These are phyloP conservation scores for Neospermospora avenae DNA, from an alignment of 2,329 filamentous ascomycete genomes.

Conservation along the genomic window DNA sequence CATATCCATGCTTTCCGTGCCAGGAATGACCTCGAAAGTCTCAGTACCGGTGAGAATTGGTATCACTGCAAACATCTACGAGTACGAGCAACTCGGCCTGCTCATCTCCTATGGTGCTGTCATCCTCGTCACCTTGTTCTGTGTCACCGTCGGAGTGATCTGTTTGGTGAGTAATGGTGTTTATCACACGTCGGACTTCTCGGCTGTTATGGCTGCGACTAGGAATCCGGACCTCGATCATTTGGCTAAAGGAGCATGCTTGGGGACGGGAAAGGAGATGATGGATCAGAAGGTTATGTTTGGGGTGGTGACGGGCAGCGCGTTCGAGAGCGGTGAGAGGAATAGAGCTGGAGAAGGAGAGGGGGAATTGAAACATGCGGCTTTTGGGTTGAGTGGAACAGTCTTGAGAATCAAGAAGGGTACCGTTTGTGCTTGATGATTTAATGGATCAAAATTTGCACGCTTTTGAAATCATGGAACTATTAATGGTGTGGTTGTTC, in stretches of 20 bases:
- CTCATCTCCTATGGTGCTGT: background rate
- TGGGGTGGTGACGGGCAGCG: background rate
- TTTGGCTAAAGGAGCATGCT: conserved; percentile 9
- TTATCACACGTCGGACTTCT: conserved; percentile 15
- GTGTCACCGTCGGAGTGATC: background rate
- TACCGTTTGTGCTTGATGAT: background rate
- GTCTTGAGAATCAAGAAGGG: background rate
- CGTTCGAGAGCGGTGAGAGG: background rate
- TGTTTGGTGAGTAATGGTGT: conserved; percentile 11
- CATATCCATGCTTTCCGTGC: conserved; percentile 20
- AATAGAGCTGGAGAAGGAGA: background rate
- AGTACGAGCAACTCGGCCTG: background rate
- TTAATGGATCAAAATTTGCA: background rate
- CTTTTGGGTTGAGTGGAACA: background rate
- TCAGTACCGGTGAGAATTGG: background rate
- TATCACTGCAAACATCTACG: background rate
- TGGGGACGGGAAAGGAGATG: conserved; percentile 6
- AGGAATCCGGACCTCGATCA: conserved; percentile 10
- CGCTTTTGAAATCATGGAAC: too few relatives aligned
- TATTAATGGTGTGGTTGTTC: too few relatives aligned
- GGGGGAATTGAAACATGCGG: background rate
- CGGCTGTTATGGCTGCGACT: conserved; percentile 15
- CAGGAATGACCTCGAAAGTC: background rate
- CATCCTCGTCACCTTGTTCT: background rate
- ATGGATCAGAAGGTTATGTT: conserved; percentile 4